Base-by-base conservation (phyloP, 2,329 filamentous ascomycete species). In the Cladosporium sp. region DNA sequence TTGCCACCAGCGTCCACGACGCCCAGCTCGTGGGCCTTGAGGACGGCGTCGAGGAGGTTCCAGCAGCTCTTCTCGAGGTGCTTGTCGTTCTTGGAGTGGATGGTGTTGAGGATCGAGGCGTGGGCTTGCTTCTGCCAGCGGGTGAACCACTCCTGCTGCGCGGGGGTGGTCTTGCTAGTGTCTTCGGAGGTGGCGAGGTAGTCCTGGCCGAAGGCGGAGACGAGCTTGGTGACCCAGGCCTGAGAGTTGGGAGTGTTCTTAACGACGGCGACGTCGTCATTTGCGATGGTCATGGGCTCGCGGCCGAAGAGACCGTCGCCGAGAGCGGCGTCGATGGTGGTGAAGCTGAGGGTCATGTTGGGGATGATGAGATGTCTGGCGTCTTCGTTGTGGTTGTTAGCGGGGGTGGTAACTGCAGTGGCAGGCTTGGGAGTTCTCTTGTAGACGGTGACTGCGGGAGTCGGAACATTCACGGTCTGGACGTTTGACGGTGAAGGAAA, bases 1-100 rank as follows among this genome's bases (percentile, higher is more conserved):
- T 51, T 49, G 7, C 23, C 58, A 8, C 4, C 58, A 1, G 28
- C 49, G n/a, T 48, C 25, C 18, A 48, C 34, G n/a, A 14, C 21
- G 16, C 58, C 58, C 1, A 61, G 43, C 28, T 61, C 58, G 58
- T 61, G 58, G 14, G 46, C 11, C n/a, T 61, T 28, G 58, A 61
- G 25, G 4, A 51, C 46, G 21, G 46, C 11, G 13, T 53, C 16
- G 21, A 61, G 49, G n/a, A 61, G 43, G 30, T 18, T 5, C 58
- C 58, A 61, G 58, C 58, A 61, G 43, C 46, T 34, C 16, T 39
- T 25, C 46, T 61, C 58, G n/a, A 61, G 58, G 30, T 61, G 46
- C 1, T 8, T 5, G 10, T 10, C 4, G 6, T 32, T 14, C 14
- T 51, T 61, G 11, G n/a, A 14, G 7, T 51, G 7, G 46, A 36